Evolutionary conservation across 192 early-diverging fungal species (phyloP), one percentile per base, ranked within the genome.

Genomic region (Coemansia umbellata): DNA sequence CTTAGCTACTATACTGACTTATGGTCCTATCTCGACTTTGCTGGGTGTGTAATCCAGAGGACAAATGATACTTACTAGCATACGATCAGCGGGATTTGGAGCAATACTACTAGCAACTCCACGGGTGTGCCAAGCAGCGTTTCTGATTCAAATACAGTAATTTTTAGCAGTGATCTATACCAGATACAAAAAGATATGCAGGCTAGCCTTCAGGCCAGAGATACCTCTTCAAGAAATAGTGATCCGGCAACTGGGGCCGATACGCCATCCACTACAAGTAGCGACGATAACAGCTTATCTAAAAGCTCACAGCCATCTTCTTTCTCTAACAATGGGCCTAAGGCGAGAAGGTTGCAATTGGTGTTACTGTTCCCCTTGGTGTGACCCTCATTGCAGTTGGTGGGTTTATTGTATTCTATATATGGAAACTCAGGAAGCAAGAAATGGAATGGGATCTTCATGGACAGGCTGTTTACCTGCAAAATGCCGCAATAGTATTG

Each of bases 1-100:
- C 37, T 37, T 47, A 40, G 32, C 22, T 68, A 68, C 40, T 68
- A 55, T 24, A 68, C 58, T 6, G n/a, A 36, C 11, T 23, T 68
- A 33, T 37, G 28, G 3, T 31, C 35, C 26, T 61, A 68, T 28
- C 13, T 53, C 1, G 32, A 44, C 0, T 54, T 62, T 44, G 60
- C 60, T 5, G 17, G 0, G 2, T 8, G 17, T 5, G 44, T 49
- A 27, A 13, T 53, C 26, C 28, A 18, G 0, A 10, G 23, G 43
- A 5, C 43, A 8, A 13, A 23, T 24, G 11, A 7, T 8, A 9
- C 21, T 4, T 26, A 23, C 32, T 22, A 36, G 11, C 19, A 27
- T 4, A 26, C 3, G 2, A 14, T 0, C 0, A 28, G 5, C 42
- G 24, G 4, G 10, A 45, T 4, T 1, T 45, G 13, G 11, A 9